Evolutionary conservation across 345 rosid genomes (phyloP).

Genomic region (Leavenworthia alabamica): DNA sequence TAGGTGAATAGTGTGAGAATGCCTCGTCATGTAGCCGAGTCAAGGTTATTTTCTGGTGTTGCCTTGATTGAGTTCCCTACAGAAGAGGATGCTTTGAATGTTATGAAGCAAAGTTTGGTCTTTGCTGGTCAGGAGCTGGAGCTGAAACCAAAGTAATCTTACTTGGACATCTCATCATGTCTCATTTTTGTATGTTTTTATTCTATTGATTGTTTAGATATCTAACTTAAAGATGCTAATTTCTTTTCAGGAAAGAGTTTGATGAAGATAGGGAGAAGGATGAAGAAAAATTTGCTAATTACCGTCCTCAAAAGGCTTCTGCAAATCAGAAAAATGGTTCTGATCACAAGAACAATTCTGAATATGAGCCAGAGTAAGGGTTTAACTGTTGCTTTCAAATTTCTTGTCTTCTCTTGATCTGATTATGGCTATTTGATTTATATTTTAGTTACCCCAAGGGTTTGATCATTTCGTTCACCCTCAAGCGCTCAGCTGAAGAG

Average conservation of each 20-base stretch:
- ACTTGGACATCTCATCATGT: neutral
- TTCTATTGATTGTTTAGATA: neutral
- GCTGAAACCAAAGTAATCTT: slow-evolving; percentile 71
- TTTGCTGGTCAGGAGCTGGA: slow-evolving; percentile 67
- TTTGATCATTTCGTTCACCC: slow-evolving; percentile 69
- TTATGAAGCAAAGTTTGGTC: slow-evolving; percentile 49
- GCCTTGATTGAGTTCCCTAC: slow-evolving; percentile 78
- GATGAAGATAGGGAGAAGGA: slow-evolving; percentile 59
- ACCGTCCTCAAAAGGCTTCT: slow-evolving; percentile 33
- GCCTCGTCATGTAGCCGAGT: slow-evolving; percentile 78
- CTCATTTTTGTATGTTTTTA: neutral
- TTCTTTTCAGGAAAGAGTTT: slow-evolving; percentile 64
- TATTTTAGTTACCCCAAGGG: slow-evolving; percentile 74
- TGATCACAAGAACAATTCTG: slow-evolving; percentile 38
- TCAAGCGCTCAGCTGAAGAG: slow-evolving; percentile 46
- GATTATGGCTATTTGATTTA: slow-evolving; percentile 4
- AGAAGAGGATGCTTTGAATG: slow-evolving; percentile 62
- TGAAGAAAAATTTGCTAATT: slow-evolving; percentile 41
- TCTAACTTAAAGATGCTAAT: neutral
- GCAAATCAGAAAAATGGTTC: slow-evolving; percentile 44
- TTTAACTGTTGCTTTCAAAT: neutral
- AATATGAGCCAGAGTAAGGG: slow-evolving; percentile 47
- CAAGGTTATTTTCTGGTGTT: slow-evolving; percentile 65
- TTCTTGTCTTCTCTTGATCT: slow-evolving; percentile 5
- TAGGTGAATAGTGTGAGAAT: slow-evolving; percentile 89